A percentile compares a stretch with the other conserved stretches of the same genome.
Conservation (phyloP, 352 stramenopile genomes). For the Globisporangium iwayamae region DNA sequence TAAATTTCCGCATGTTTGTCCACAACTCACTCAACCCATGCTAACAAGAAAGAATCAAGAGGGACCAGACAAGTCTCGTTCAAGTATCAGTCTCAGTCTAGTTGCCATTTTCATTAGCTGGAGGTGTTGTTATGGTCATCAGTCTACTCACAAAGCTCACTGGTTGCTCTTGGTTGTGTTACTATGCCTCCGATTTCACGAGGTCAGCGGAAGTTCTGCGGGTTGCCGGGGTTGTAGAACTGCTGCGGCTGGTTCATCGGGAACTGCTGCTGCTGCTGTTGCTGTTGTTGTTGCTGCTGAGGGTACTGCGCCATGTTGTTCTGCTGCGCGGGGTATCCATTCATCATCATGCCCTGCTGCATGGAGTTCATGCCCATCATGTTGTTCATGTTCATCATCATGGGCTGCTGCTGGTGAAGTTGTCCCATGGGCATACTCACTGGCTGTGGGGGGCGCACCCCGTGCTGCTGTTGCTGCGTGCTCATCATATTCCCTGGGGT, state of each 20-base stretch:
- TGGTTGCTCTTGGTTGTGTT: neutral
- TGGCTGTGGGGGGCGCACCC: slow-evolving; percentile 39
- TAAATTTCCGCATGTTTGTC: neutral
- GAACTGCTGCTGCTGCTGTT: slow-evolving; percentile 15
- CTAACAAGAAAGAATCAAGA: slow-evolving; percentile 2
- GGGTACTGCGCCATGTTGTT: neutral
- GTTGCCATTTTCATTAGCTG: too few relatives aligned
- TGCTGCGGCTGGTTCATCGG: slow-evolving; percentile 15
- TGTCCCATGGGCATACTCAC: slow-evolving; percentile 12
- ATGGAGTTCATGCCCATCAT: slow-evolving; percentile 20
- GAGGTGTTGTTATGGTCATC: neutral
- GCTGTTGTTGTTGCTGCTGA: slow-evolving; percentile 11
- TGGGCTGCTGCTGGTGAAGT: slow-evolving; percentile 8
- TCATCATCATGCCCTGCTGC: slow-evolving; percentile 19
- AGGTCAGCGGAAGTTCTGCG: slow-evolving; percentile 14
- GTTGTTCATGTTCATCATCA: slow-evolving; percentile 11
- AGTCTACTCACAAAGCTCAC: neutral
- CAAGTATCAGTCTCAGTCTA: too few relatives aligned
- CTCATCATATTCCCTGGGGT: slow-evolving; percentile 5
- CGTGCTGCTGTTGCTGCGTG: slow-evolving; percentile 19
- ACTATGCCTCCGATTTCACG: too few relatives aligned
- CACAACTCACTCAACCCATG: too few relatives aligned
- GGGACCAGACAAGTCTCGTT: too few relatives aligned
- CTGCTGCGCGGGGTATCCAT: slow-evolving; percentile 11
- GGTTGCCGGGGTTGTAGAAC: slow-evolving; percentile 10